Conservation (phyloP, 306 rosid species). For the Hippophae rhamnoides region DNA sequence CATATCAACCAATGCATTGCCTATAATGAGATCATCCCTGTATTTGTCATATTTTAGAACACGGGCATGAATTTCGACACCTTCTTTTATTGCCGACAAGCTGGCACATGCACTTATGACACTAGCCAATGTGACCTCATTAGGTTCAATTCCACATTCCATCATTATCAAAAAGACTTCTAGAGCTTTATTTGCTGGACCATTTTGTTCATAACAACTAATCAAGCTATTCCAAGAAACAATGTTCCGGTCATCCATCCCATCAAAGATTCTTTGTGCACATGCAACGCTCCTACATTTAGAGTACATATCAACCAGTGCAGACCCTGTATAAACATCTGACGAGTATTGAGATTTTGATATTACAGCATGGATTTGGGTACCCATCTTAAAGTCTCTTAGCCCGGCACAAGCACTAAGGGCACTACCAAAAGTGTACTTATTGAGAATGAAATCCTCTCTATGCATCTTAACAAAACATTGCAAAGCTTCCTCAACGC, state of each 20-base stretch:
- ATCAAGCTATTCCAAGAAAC: slow-evolving; percentile 28
- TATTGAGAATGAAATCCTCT: slow-evolving; percentile 18
- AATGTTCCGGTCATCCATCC: slow-evolving; percentile 18
- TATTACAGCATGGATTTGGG: slow-evolving; percentile 16
- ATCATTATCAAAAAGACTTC: slow-evolving; percentile 20
- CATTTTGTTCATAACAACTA: slow-evolving; percentile 28
- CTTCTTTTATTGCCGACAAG: slow-evolving; percentile 17
- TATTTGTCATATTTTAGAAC: slow-evolving; percentile 16
- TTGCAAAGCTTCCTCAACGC: slow-evolving; percentile 13
- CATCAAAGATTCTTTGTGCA: slow-evolving; percentile 16
- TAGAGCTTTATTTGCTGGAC: slow-evolving; percentile 17
- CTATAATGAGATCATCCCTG: slow-evolving; percentile 16
- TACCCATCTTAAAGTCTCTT: slow-evolving; percentile 17
- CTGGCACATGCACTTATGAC: slow-evolving; percentile 19
- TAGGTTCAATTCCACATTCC: slow-evolving; percentile 13
- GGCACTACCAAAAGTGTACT: slow-evolving; percentile 16
- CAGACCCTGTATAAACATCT: slow-evolving; percentile 25
- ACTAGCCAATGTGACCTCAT: slow-evolving; percentile 23
- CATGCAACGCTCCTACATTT: slow-evolving; percentile 13
- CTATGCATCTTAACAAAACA: slow-evolving; percentile 20
- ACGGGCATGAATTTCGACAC: slow-evolving; percentile 18
- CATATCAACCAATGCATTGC: slow-evolving; percentile 29
- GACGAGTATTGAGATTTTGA: slow-evolving; percentile 15
- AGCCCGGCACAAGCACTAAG: slow-evolving; percentile 23
- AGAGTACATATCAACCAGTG: slow-evolving; percentile 25